Conservation (phyloP, 148 eudicot species). For the Rheum nobile region DNA sequence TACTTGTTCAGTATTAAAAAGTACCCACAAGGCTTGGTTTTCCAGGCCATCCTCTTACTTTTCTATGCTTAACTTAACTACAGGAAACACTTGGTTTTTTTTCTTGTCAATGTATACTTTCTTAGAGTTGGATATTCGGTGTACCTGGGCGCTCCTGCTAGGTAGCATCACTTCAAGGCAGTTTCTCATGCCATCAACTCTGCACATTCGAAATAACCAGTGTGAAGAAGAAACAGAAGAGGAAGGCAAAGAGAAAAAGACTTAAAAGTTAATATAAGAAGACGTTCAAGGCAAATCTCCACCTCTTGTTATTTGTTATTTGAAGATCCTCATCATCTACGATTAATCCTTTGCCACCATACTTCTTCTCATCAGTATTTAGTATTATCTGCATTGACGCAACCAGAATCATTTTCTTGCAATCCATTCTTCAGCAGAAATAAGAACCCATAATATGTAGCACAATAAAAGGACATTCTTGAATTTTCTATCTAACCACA, state of each 20-base stretch:
- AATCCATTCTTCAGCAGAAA: neutral
- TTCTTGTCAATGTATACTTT: neutral
- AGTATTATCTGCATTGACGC: constrained; percentile 41
- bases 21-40: neutral
- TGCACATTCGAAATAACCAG: constrained; percentile 22
- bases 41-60: no score
- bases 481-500: neutral
- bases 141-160: constrained; percentile 89
- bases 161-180: constrained; percentile 74
- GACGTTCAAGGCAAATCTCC: neutral
- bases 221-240: neutral
- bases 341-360: constrained; percentile 70
- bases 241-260: constrained; percentile 1
- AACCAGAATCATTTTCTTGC: neutral
- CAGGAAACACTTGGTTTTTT: neutral
- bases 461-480: neutral
- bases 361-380: constrained; percentile 83
- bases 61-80: neutral
- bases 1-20: neutral
- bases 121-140: constrained; percentile 12
- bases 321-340: constrained; percentile 45
- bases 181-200: constrained; percentile 64
- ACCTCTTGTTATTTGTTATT: constrained; percentile 72
- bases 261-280: neutral
- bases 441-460: neutral